These are phyloP conservation scores for Bipolaris victoriae DNA, from an alignment of 2,329 filamentous ascomycete species.

Conservation along the genomic window DNA sequence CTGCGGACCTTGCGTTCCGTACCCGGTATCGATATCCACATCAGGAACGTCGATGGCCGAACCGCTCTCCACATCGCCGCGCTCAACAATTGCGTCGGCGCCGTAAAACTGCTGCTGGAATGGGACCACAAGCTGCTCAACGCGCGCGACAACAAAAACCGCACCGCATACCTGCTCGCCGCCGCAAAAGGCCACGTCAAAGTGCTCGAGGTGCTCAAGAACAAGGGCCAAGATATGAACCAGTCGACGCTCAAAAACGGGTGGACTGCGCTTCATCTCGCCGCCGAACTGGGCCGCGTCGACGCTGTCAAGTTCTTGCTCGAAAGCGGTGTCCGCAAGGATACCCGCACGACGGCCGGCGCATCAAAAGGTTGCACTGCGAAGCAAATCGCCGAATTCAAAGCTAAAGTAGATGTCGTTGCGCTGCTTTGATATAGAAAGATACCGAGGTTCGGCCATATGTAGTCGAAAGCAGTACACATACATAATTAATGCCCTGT, in stretches of 20 bases:
- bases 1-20: conserved; percentile 21
- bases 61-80: conserved; percentile 26
- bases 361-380: conserved; percentile 17
- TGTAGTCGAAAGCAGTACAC: too few relatives aligned
- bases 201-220: conserved; percentile 19
- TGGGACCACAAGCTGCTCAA: conserved; percentile 10
- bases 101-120: conserved; percentile 18
- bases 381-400: conserved; percentile 19
- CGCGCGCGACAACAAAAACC: conserved; percentile 13
- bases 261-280: conserved; percentile 26
- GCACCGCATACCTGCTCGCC: conserved; percentile 21
- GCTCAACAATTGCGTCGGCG: conserved; percentile 11
- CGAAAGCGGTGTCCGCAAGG: conserved; percentile 19
- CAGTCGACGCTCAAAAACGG: conserved; percentile 18
- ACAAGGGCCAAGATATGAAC: conserved; percentile 21
- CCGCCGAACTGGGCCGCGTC: conserved; percentile 19
- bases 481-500: too few relatives aligned
- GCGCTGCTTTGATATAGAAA: background rate
- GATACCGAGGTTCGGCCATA: too few relatives aligned
- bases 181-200: conserved; percentile 20
- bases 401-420: conserved; percentile 6
- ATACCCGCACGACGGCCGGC: conserved; percentile 9
- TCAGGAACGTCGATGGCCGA: conserved; percentile 23
- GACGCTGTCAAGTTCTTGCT: conserved; percentile 18
- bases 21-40: conserved; percentile 18